Evolutionary conservation across 306 rosid species (phyloP).

Genomic region (Medicago arabica): DNA sequence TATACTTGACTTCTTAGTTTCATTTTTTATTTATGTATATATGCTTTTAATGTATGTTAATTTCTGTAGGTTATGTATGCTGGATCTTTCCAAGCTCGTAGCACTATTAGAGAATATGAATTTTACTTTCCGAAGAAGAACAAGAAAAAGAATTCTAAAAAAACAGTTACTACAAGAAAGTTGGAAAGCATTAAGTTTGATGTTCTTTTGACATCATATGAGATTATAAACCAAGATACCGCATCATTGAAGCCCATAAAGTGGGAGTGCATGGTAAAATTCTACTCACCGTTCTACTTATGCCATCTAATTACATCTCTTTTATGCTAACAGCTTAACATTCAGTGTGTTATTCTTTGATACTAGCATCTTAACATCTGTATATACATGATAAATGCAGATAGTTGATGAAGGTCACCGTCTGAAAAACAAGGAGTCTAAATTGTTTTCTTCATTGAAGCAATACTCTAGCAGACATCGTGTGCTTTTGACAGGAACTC

Average conservation of each 20-base stretch:
- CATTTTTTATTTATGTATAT: slow-evolving; percentile 36
- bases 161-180: slow-evolving; percentile 66
- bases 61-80: slow-evolving; percentile 87
- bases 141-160: slow-evolving; percentile 83
- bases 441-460: slow-evolving; percentile 85
- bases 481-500: slow-evolving; percentile 96
- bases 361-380: slow-evolving; percentile 36
- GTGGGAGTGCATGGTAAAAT: slow-evolving; percentile 91
- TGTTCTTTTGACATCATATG: slow-evolving; percentile 95
- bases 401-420: slow-evolving; percentile 99
- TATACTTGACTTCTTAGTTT: slow-evolving; percentile 28
- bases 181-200: slow-evolving; percentile 94
- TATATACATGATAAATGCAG: slow-evolving; percentile 47
- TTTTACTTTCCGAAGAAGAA: slow-evolving; percentile 78
- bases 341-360: slow-evolving; percentile 18
- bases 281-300: slow-evolving; percentile 7
- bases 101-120: slow-evolving; percentile 82
- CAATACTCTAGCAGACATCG: slow-evolving; percentile 83
- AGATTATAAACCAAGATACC: slow-evolving; percentile 86
- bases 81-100: slow-evolving; percentile 90
- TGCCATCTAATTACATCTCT: slow-evolving; percentile 4
- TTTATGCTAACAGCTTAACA: neutral
- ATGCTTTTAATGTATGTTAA: slow-evolving; percentile 44
- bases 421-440: slow-evolving; percentile 94
- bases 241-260: slow-evolving; percentile 71